A percentile compares a stretch with the other conserved stretches of the same genome.
These are phyloP conservation scores for Phytophthora sansomeana DNA, from an alignment of 352 stramenopile species.

Conservation along the genomic window DNA sequence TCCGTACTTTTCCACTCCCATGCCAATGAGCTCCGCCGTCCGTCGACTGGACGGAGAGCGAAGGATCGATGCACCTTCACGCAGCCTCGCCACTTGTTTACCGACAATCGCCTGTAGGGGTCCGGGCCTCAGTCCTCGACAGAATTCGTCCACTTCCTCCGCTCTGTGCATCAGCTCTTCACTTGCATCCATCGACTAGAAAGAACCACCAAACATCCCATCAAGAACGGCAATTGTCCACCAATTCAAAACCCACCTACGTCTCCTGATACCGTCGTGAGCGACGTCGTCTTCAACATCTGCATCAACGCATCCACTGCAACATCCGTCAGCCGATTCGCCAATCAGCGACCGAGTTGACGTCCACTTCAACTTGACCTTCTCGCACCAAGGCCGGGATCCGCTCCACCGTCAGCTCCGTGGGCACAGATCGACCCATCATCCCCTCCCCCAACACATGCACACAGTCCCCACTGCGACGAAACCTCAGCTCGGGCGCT, in stretches of 20 bases:
- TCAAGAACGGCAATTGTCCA: background rate
- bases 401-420: slow-evolving; percentile 41
- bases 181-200: slow-evolving; percentile 47
- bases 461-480: background rate
- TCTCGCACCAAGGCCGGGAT: slow-evolving; percentile 57
- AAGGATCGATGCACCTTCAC: slow-evolving; percentile 42
- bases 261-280: slow-evolving; percentile 13
- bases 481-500: slow-evolving; percentile 1
- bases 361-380: slow-evolving; percentile 36
- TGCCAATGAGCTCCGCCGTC: slow-evolving; percentile 18
- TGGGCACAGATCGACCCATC: background rate
- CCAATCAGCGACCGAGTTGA: slow-evolving; percentile 1
- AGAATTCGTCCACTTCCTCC: slow-evolving; percentile 56
- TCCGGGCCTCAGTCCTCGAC: slow-evolving; percentile 45
- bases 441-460: background rate
- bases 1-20: slow-evolving; percentile 23
- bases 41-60: slow-evolving; percentile 25
- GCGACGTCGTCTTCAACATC: slow-evolving; percentile 8
- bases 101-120: slow-evolving; percentile 57
- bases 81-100: slow-evolving; percentile 54
- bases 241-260: slow-evolving; percentile 6
- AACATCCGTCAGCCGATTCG: background rate
- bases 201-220: background rate
- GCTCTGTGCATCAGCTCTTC: slow-evolving; percentile 46
- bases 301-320: slow-evolving; percentile 43